Evolutionary conservation across 2,329 filamentous ascomycete genomes (phyloP).

Genomic region (Aureobasidium sp.): DNA sequence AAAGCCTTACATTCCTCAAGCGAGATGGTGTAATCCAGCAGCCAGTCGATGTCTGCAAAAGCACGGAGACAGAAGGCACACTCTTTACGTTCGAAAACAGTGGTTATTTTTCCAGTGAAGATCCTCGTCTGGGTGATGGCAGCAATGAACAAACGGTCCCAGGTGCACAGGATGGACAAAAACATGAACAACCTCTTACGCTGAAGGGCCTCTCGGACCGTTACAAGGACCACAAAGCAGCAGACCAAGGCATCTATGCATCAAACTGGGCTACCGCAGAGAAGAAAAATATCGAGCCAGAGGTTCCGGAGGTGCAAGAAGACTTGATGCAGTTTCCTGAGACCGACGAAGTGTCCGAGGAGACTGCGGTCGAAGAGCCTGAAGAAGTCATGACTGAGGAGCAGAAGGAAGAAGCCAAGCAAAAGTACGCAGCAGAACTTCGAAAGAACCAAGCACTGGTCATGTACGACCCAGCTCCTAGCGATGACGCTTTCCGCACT

Average conservation of each 20-base stretch:
- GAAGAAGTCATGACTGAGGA: background rate
- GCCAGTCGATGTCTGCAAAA: background rate
- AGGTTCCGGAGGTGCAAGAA: background rate
- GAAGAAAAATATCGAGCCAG: background rate
- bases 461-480: background rate
- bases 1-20: background rate
- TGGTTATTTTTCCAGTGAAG: background rate
- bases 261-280: background rate
- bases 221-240: background rate
- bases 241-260: background rate
- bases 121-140: background rate
- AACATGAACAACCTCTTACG: background rate
- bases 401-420: background rate
- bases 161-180: background rate
- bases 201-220: background rate
- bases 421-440: background rate
- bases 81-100: slow-evolving; percentile 2
- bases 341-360: background rate
- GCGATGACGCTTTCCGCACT: background rate
- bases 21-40: background rate
- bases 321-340: slow-evolving; percentile 1
- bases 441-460: slow-evolving; percentile 5
- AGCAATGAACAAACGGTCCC: background rate
- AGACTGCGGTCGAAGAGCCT: background rate
- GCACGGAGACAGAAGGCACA: background rate